Evolutionary conservation across 768 basidiomycete species (phyloP).

Genomic region (Leccinum incarnatum): DNA sequence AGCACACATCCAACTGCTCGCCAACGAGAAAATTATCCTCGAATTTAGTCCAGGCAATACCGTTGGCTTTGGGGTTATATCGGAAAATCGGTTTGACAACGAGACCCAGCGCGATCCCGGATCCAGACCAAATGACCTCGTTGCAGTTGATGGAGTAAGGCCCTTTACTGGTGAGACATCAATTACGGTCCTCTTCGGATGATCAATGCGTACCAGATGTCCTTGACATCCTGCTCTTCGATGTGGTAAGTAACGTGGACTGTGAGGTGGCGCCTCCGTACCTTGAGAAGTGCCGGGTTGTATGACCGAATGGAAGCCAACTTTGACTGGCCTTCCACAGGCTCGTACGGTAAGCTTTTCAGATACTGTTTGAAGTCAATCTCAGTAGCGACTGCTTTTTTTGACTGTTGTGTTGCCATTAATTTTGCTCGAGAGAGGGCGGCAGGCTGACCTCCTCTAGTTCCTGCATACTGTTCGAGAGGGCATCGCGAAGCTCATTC

Average conservation of each 20-base stretch:
- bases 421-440: neutral
- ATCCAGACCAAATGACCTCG: slow-evolving; percentile 23
- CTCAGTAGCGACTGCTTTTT: slow-evolving; percentile 11
- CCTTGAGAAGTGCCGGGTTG: slow-evolving; percentile 11
- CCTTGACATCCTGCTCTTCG: slow-evolving; percentile 3
- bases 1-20: slow-evolving; percentile 22
- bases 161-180: slow-evolving; percentile 6
- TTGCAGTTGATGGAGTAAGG: slow-evolving; percentile 10
- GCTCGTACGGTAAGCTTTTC: slow-evolving; percentile 6
- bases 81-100: slow-evolving; percentile 24
- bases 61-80: slow-evolving; percentile 23
- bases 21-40: slow-evolving; percentile 9
- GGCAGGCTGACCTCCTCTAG: slow-evolving; percentile 18
- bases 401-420: slow-evolving; percentile 8
- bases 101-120: slow-evolving; percentile 25
- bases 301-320: slow-evolving; percentile 7
- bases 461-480: slow-evolving; percentile 17
- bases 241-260: neutral
- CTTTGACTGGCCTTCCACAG: slow-evolving; percentile 12
- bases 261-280: slow-evolving; percentile 1
- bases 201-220: slow-evolving; percentile 9
- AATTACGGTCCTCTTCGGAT: neutral
- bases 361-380: slow-evolving; percentile 15
- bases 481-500: slow-evolving; percentile 18
- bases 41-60: slow-evolving; percentile 19